Evolutionary conservation across 2,329 filamentous ascomycete species (phyloP), one percentile per base, ranked within the genome.

Genomic region (Tolypocladium ophioglossoides): DNA sequence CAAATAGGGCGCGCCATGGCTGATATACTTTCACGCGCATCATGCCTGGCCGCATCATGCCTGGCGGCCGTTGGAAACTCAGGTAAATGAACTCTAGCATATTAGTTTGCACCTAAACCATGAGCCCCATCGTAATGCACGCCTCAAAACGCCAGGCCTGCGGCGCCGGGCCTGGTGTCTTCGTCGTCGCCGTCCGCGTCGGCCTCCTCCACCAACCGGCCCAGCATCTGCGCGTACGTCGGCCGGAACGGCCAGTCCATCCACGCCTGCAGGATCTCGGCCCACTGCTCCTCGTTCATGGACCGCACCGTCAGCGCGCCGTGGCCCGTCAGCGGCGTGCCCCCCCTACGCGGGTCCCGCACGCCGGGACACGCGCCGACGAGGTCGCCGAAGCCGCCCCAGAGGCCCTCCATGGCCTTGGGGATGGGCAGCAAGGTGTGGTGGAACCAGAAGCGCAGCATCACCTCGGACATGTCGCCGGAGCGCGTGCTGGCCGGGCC

Each of bases 161-260:
- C 50, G 12, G 50, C 50, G 24, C 37, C 30, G 6, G 35, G 24
- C 38, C 30, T 51, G 38, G 24, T 47, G 27, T 47, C 44, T 1
- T 47, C 44, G 18, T 47, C 63, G 0, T 63, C 64, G 0, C 39
- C 59, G 2, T 63, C 59, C 8, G 4, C 38, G 1, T 63, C 60
- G 4, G 34, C 35, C 6, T 68, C 69, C 9, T 71, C 69, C n/a
- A 64, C 55, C 55, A 68, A 58, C 30, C 76, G 70, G 6, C 69
- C 68, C n/a, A 82, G 67, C 52, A 83, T 66, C 55, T 79, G 71
- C 7, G 66, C 47, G 57, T 78, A 78, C 2, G 64, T 59, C 1
- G 82, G 83, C 3, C 70, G 68, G 59, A 87, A 87, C 0, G 84
- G 84, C 85, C 85, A 89, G 51, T 77, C 70, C 66, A 81, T 74